Base-by-base conservation (phyloP, 345 rosid genomes). In the Ceriops zippeliana region DNA sequence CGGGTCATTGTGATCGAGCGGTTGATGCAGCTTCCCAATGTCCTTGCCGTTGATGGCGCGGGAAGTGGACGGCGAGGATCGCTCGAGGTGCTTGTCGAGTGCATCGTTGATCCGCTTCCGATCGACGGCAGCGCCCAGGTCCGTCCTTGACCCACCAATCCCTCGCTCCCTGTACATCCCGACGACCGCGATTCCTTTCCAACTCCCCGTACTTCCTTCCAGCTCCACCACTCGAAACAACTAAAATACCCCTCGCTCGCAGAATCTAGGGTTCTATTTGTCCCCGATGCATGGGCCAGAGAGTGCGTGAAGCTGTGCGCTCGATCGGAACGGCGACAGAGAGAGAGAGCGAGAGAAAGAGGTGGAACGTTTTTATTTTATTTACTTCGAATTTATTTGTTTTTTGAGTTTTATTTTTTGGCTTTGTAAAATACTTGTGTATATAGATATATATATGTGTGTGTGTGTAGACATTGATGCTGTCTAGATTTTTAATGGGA, bases 21-120 rank as follows among this genome's bases (percentile, higher is more conserved):
- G 83, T 52, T 83, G 85, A 42, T 15, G 49, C 78, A 81, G 84
- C 78, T 93, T 89, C 49, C 91, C 86, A 57, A 77, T 68, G 58
- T 86, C 93, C 77, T 86, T 86, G 37, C 88, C 95, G 84, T 88
- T 80, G 78, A 74, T 64, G 34, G 61, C 62, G 46, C 87, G 82
- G 54, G 96, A 91, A 46, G 92, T 86, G 63, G 97, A 93, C 2
- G 91, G 86, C 35, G 97, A 86, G 56, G 98, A 83, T 30, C 91
- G 90, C 63, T 86, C 87, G 52, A 86, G 85, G 59, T 85, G 92
- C 83, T 83, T 84, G 67, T 89, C 92, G 17, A 88, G 86, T 28
- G 86, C 80, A 52, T 89, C 95, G 72, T 83, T 88, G 83, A 88
- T 84, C 75, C 90, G 86, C 79, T 89, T 91, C 74, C 92, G 96